Conservation (phyloP, 2,329 filamentous ascomycete genomes). For the Xylaria sp. region DNA sequence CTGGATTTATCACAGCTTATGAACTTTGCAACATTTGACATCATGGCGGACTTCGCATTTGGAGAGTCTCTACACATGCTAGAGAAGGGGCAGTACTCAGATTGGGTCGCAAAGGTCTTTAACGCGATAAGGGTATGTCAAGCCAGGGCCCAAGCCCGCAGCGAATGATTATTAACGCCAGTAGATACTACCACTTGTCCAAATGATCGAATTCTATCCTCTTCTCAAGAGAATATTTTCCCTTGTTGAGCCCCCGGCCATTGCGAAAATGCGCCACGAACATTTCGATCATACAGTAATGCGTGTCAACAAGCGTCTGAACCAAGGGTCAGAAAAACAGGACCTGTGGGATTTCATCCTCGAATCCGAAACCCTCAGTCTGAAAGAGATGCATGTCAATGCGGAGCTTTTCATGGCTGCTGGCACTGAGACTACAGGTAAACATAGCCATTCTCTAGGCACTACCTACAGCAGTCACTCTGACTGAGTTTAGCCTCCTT, state of each 20-base stretch:
- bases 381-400: slow-evolving; percentile 39
- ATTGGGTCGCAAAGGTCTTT: slow-evolving; percentile 38
- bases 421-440: slow-evolving; percentile 39
- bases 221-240: slow-evolving; percentile 39
- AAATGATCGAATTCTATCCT: slow-evolving; percentile 45
- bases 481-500: slow-evolving; percentile 51
- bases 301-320: slow-evolving; percentile 47
- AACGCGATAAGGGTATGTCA: slow-evolving; percentile 29
- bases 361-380: slow-evolving; percentile 35
- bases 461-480: neutral
- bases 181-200: slow-evolving; percentile 39
- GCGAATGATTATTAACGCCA: neutral
- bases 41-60: slow-evolving; percentile 41
- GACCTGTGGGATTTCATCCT: slow-evolving; percentile 46
- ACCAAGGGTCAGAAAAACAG: slow-evolving; percentile 41
- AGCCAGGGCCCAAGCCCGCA: neutral
- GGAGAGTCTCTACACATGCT: slow-evolving; percentile 40
- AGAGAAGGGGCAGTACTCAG: slow-evolving; percentile 31
- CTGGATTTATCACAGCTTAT: slow-evolving; percentile 28
- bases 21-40: slow-evolving; percentile 41
- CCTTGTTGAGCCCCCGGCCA: slow-evolving; percentile 42
- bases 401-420: slow-evolving; percentile 42
- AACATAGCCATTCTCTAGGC: neutral
- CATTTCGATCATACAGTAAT: slow-evolving; percentile 43
- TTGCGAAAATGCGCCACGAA: slow-evolving; percentile 38